These are phyloP conservation scores for Irineochytrium annulatum DNA, from an alignment of 192 early-diverging fungal species.

Conservation along the genomic window DNA sequence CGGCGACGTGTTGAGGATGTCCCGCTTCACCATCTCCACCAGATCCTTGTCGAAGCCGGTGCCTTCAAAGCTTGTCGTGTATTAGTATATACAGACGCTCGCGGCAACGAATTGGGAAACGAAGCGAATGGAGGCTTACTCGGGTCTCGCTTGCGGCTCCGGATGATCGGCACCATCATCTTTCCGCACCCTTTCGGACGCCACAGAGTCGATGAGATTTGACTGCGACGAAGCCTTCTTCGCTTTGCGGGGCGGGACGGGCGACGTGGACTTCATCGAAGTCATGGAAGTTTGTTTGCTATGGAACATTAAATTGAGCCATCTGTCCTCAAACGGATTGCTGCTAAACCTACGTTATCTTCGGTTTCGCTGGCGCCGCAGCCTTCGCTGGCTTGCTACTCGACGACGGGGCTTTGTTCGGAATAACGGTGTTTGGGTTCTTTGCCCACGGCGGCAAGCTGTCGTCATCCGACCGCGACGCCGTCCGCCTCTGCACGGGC, in stretches of 20 bases:
- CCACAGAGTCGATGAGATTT: slow-evolving; percentile 18
- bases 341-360: not conserved
- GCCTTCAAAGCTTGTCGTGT: slow-evolving; percentile 45
- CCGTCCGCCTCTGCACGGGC: not conserved
- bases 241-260: slow-evolving; percentile 3
- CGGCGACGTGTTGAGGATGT: slow-evolving; percentile 53
- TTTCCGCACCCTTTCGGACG: slow-evolving; percentile 15
- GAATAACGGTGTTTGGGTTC: slow-evolving; percentile 6
- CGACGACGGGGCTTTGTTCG: slow-evolving; percentile 6
- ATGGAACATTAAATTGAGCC: slow-evolving; percentile 5
- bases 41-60: slow-evolving; percentile 61
- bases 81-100: no score
- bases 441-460: slow-evolving; percentile 35
- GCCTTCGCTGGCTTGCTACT: slow-evolving; percentile 1
- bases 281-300: not conserved
- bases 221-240: slow-evolving; percentile 36
- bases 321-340: not conserved
- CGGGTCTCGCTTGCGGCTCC: slow-evolving; percentile 13
- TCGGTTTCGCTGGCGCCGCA: not conserved
- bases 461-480: slow-evolving; percentile 24
- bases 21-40: slow-evolving; percentile 58
- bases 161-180: slow-evolving; percentile 2
- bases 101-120: not conserved
- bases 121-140: slow-evolving; percentile 17
- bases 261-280: not conserved